Conservation (phyloP, 768 basidiomycete genomes). For the Asterophora parasitica region DNA sequence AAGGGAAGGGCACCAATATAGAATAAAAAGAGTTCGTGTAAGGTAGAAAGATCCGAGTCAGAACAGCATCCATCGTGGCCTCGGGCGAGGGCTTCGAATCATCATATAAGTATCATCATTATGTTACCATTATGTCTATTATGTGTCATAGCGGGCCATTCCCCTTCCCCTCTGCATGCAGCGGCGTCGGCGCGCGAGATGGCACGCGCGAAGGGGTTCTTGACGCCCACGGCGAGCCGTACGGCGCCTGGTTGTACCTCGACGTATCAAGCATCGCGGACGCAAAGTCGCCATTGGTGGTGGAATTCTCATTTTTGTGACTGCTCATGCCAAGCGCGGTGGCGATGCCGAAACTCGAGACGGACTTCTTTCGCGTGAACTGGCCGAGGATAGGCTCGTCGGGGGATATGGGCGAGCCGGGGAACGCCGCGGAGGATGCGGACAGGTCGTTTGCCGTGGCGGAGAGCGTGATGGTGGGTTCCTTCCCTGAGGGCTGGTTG, state of each 20-base stretch:
- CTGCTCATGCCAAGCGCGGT: conserved; percentile 40
- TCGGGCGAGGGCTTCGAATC: background rate
- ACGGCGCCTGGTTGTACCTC: conserved; percentile 35
- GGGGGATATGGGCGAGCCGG: too few species aligned
- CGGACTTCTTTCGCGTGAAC: conserved; percentile 41
- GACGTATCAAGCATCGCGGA: conserved; percentile 29
- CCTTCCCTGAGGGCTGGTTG: conserved; percentile 30
- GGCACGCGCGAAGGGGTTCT: conserved; percentile 28
- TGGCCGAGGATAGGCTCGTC: conserved; percentile 56
- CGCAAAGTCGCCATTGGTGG: conserved; percentile 12
- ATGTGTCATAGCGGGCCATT: conserved; percentile 3
- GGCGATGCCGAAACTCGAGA: conserved; percentile 45
- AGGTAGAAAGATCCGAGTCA: background rate
- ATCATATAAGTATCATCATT: background rate
- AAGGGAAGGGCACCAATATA: too few species aligned
- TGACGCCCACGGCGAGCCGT: conserved; percentile 39
- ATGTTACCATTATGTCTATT: background rate
- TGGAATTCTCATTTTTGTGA: conserved; percentile 7
- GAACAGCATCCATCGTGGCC: background rate
- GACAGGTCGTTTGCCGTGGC: conserved; percentile 15
- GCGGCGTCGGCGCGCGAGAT: conserved; percentile 27
- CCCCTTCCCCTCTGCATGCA: conserved; percentile 10
- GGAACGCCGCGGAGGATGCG: conserved; percentile 37
- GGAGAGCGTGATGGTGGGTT: conserved; percentile 26
- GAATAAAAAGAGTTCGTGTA: too few species aligned